Percentiles rank a stretch among this genome's conserved stretches.
Evolutionary conservation across 164 flowering plant species (phyloP).

Genomic region (Saururus chinensis): DNA sequence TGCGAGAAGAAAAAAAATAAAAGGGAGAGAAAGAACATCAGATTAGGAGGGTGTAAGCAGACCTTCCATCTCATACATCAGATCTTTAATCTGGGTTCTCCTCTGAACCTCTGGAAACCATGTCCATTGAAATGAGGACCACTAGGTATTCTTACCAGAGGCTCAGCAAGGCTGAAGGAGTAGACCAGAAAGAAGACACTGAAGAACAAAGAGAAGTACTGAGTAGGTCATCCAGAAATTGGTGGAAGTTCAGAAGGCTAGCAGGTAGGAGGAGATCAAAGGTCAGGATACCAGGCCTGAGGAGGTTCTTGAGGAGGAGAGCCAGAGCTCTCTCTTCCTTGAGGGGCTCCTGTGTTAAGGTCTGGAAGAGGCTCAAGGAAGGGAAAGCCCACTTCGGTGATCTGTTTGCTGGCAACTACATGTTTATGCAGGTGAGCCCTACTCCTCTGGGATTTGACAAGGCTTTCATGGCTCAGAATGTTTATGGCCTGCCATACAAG

Average conservation of each 20-base stretch:
- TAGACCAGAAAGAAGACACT: neutral
- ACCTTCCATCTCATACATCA: neutral
- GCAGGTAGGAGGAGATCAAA: conserved; percentile 14
- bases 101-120: neutral
- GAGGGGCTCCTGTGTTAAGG: conserved; percentile 22
- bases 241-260: conserved; percentile 5
- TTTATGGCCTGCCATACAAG: neutral
- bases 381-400: conserved; percentile 54
- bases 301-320: conserved; percentile 31
- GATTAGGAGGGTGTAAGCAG: no score
- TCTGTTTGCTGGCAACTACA: conserved; percentile 72
- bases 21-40: neutral
- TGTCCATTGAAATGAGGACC: conserved; percentile 3
- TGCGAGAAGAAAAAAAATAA: neutral
- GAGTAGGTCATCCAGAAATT: neutral
- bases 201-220: neutral
- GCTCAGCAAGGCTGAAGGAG: conserved; percentile 1
- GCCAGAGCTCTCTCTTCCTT: conserved; percentile 13
- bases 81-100: neutral
- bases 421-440: conserved; percentile 55
- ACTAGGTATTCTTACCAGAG: conserved; percentile 1
- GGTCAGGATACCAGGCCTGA: conserved; percentile 16
- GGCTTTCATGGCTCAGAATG: neutral
- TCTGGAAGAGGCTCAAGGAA: conserved; percentile 54
- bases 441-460: conserved; percentile 1